Evolutionary conservation across 495 filamentous ascomycete genomes (phyloP).

Genomic region (Xylaria bambusicola): DNA sequence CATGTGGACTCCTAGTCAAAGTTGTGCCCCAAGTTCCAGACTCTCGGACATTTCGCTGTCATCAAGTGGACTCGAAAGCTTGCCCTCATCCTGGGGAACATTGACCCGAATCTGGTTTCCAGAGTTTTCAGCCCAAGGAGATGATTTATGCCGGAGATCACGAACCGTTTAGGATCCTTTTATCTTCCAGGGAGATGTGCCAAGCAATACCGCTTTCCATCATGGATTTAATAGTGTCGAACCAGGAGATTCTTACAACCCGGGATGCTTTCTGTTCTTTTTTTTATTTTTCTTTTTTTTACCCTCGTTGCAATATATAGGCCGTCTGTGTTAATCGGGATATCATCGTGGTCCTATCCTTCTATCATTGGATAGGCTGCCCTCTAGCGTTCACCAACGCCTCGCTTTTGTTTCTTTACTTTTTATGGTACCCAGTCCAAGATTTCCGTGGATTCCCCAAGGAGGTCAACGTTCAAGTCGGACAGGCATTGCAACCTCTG

Average conservation of each 20-base stretch:
- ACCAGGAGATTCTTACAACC: neutral
- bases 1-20: slow-evolving; percentile 18
- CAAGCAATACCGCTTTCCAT: slow-evolving; percentile 1
- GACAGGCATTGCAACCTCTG: slow-evolving; percentile 4
- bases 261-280: neutral
- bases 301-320: neutral
- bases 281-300: no score
- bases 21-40: slow-evolving; percentile 21
- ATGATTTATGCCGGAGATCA: slow-evolving; percentile 1
- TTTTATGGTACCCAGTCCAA: neutral
- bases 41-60: slow-evolving; percentile 31
- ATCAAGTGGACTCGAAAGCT: slow-evolving; percentile 16
- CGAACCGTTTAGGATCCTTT: slow-evolving; percentile 7
- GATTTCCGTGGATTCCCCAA: neutral
- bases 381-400: neutral
- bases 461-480: slow-evolving; percentile 11
- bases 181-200: neutral
- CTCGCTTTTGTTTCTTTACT: neutral
- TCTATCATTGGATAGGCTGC: neutral
- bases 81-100: slow-evolving; percentile 29
- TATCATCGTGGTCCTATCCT: neutral
- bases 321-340: neutral
- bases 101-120: slow-evolving; percentile 27
- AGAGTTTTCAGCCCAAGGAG: slow-evolving; percentile 1
- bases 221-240: neutral